phyloP scores from a whole-genome alignment of 1,284 basidiomycete species.

The Irpex sp. region DNA sequence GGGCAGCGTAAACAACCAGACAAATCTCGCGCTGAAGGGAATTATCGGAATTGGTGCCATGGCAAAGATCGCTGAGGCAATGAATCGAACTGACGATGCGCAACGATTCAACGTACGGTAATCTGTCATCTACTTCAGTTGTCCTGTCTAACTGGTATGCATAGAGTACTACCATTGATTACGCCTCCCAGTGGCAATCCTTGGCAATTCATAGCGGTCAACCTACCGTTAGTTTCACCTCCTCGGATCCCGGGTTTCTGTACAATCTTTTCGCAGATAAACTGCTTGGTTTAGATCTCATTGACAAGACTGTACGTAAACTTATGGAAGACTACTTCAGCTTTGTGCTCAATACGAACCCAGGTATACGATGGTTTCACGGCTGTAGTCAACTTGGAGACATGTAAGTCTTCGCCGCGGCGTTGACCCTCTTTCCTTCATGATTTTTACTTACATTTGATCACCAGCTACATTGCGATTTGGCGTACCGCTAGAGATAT shows the following conservation, averaged over 20 bases:
- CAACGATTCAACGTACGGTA: conserved; percentile 50
- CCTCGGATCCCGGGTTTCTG: conserved; percentile 26
- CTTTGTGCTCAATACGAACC: no score
- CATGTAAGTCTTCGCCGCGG: not conserved
- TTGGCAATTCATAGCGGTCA: not conserved
- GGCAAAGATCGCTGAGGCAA: conserved; percentile 45
- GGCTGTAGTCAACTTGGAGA: not conserved
- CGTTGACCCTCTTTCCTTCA: not conserved
- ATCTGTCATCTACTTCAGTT: not conserved
- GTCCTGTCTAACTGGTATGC: not conserved
- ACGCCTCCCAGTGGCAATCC: not conserved
- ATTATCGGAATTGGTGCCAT: conserved; percentile 66
- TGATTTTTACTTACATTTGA: not conserved
- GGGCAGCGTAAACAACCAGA: conserved; percentile 44
- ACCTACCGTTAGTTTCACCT: not conserved
- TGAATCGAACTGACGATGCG: conserved; percentile 42
- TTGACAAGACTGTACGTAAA: conserved; percentile 17
- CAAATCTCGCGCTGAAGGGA: conserved; percentile 74
- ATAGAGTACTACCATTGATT: not conserved
- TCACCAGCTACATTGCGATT: not conserved
- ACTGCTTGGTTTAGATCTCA: conserved; percentile 35
- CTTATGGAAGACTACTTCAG: not conserved
- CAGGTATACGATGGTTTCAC: not conserved
- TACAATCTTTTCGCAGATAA: conserved; percentile 69
- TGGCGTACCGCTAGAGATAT: not conserved